These are phyloP conservation scores for Trichoderma asperelloides DNA, from an alignment of 495 filamentous ascomycete species.

Conservation along the genomic window DNA sequence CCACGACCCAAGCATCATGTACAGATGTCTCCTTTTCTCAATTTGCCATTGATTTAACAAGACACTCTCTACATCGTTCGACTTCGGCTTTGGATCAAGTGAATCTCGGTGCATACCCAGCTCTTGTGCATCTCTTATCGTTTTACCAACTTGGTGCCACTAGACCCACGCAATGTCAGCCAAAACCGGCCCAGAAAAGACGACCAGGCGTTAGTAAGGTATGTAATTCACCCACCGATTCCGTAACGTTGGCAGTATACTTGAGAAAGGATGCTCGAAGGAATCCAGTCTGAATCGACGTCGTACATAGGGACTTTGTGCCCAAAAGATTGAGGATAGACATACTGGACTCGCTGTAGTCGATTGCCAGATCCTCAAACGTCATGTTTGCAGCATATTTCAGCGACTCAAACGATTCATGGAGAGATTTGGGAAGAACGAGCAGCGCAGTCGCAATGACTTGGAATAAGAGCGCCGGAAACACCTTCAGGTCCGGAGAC, in stretches of 20 bases:
- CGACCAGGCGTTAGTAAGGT: constrained; percentile 4
- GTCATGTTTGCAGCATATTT: constrained; percentile 52
- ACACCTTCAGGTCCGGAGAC: constrained; percentile 35
- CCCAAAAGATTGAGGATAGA: constrained; percentile 44
- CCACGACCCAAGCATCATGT: constrained; percentile 49
- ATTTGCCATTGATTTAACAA: constrained; percentile 45
- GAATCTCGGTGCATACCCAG: constrained; percentile 49
- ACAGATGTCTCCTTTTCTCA: constrained; percentile 43
- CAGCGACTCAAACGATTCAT: constrained; percentile 37
- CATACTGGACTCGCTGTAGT: constrained; percentile 50
- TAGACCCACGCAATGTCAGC: constrained; percentile 11
- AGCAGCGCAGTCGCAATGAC: constrained; percentile 45
- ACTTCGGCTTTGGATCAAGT: constrained; percentile 28
- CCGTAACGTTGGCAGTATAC: constrained; percentile 40
- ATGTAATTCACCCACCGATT: constrained; percentile 31
- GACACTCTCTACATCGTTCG: constrained; percentile 31
- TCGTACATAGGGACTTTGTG: constrained; percentile 44
- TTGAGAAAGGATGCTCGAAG: constrained; percentile 39
- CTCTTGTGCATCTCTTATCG: constrained; percentile 54
- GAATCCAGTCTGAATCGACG: constrained; percentile 49
- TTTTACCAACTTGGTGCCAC: constrained; percentile 51
- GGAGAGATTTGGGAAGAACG: constrained; percentile 30
- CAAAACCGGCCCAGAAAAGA: constrained; percentile 2
- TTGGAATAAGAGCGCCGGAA: constrained; percentile 51
- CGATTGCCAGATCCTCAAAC: constrained; percentile 47